phyloP scores from a whole-genome alignment of 192 early-diverging fungal genomes.

The Ambispora gerdemannii region DNA sequence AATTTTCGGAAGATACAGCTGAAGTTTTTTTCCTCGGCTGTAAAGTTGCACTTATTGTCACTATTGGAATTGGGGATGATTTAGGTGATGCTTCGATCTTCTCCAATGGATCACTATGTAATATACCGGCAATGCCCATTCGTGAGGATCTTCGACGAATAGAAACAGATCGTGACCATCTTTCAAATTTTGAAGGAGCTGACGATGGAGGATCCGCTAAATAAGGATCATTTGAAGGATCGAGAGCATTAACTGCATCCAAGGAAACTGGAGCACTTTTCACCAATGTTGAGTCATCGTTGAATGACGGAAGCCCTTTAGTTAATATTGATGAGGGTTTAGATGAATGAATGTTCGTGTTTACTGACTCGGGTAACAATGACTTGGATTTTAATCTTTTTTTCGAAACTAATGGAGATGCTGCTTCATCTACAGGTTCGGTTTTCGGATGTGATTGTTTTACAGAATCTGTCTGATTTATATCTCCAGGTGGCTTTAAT shows the following conservation, averaged over 20 bases:
- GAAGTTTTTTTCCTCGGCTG: neutral
- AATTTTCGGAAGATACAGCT: neutral
- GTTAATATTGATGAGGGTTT: neutral
- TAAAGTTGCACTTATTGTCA: neutral
- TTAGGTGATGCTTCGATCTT: neutral
- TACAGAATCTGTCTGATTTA: too few relatives aligned
- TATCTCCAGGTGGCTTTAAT: too few relatives aligned
- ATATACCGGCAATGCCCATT: neutral
- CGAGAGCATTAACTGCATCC: neutral
- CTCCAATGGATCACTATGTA: neutral
- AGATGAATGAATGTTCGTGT: neutral
- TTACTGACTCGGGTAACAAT: neutral
- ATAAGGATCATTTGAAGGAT: neutral
- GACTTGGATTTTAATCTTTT: too few relatives aligned
- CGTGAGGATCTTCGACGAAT: neutral
- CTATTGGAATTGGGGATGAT: neutral
- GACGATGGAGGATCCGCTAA: neutral
- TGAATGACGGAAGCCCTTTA: neutral
- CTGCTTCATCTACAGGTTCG: too few relatives aligned
- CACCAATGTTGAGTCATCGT: neutral
- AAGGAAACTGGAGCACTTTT: neutral
- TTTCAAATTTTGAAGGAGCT: neutral
- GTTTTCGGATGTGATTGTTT: too few relatives aligned
- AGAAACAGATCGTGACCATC: constrained; percentile 4
- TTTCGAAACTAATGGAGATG: too few relatives aligned